phyloP scores from a whole-genome alignment of 371 early-diverging fungal genomes.

The Apophysomyces variabilis region DNA sequence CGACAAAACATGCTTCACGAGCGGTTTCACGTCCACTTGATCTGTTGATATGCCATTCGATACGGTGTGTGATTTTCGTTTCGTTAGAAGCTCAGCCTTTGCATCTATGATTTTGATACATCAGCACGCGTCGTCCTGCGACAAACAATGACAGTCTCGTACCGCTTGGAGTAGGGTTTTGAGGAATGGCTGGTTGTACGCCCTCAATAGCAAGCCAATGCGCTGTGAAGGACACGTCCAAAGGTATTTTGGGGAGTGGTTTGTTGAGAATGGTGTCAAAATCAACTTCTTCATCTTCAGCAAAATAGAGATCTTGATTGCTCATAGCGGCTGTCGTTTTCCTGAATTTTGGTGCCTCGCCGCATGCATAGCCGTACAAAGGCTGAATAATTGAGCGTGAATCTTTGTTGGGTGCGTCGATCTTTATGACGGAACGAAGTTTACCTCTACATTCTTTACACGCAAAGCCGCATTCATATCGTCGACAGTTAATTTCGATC shows the following conservation, averaged over 20 bases:
- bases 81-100: slow-evolving; percentile 57
- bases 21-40: slow-evolving; percentile 76
- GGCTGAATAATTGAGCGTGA: slow-evolving; percentile 63
- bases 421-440: background rate
- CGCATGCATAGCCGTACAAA: slow-evolving; percentile 92
- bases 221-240: slow-evolving; percentile 88
- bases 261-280: slow-evolving; percentile 90
- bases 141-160: slow-evolving; percentile 20
- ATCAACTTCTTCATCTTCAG: slow-evolving; percentile 98
- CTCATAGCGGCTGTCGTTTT: slow-evolving; percentile 63
- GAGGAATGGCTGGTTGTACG: slow-evolving; percentile 98
- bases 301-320: slow-evolving; percentile 78
- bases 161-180: slow-evolving; percentile 94
- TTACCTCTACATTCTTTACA: slow-evolving; percentile 94
- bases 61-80: slow-evolving; percentile 53
- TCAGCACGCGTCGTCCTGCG: background rate
- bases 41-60: slow-evolving; percentile 43
- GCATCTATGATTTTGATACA: slow-evolving; percentile 40
- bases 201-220: slow-evolving; percentile 99
- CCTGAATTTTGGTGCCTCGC: slow-evolving; percentile 78
- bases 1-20: slow-evolving; percentile 93
- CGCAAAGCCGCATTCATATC: slow-evolving; percentile 97
- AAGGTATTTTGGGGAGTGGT: slow-evolving; percentile 94
- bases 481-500: slow-evolving; percentile 85
- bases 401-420: background rate